Base-by-base conservation (phyloP, 2,329 filamentous ascomycete genomes). In the Helminthosporium solani region DNA sequence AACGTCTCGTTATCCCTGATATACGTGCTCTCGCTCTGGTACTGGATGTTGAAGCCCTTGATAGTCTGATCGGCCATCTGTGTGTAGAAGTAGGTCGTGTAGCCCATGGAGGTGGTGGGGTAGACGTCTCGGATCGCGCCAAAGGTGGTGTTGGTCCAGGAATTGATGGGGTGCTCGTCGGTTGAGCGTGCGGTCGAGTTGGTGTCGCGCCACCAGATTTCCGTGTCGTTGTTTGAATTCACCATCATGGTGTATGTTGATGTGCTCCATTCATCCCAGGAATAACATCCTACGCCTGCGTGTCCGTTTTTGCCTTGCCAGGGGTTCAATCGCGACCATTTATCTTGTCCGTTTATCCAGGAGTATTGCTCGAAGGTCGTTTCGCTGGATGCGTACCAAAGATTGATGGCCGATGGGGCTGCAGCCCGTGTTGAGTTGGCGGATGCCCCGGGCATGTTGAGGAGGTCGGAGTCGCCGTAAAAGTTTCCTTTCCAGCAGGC, bases 401-500 rank as follows among this genome's bases (percentile, higher is more conserved):
- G 60, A 48, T 74, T 70, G 64, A 75, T 75, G 18, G 72, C 73
- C 5, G 63, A 53, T 21, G 62, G 55, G 5, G 56, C 51, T 40
- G 60, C 64, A 3, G 58, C 54, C 14, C 58, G 53, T 2, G 57
- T 54, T 21, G 60, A 63, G 3, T 49, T 40, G 7, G 55, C 52
- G 15, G 67, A 64, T 6, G 52, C 57, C 3, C 58, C 49, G 7
- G 64, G 62, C 1, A 68, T 67, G 33, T 74, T 68, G 7, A 60
- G 50, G 40, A 70, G 72, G 46, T 75, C 70, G 12, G 61, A 46
- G 35, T 66, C 63, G 30, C 64, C 65, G 36, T 68, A 68, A 27
- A 79, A 73, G 34, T 96, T 78, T 0, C 94, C 94, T 66, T 96
- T 87, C 16, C 84, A 77, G 39, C 85, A 85, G 14, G 91, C 85